Evolutionary conservation across 2,329 filamentous ascomycete genomes (phyloP).

Genomic region (Aureobasidium sp.): DNA sequence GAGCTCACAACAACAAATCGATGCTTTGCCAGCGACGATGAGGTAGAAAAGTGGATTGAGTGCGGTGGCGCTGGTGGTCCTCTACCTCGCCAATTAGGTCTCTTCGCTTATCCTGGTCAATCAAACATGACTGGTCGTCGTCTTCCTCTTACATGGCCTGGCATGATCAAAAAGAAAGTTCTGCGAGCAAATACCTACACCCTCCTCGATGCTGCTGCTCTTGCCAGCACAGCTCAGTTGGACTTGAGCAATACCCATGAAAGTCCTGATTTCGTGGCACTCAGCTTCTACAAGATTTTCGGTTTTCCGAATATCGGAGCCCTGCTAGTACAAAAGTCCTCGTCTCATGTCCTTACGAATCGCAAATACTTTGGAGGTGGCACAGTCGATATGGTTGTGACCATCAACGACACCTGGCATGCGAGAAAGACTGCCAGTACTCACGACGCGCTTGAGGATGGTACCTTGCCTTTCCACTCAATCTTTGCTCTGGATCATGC

Average conservation of each 20-base stretch:
- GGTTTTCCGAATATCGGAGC: constrained; percentile 88
- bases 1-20: constrained; percentile 54
- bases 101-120: constrained; percentile 82
- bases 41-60: constrained; percentile 57
- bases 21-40: constrained; percentile 57
- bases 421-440: constrained; percentile 61
- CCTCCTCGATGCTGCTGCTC: constrained; percentile 74
- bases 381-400: constrained; percentile 83
- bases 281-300: constrained; percentile 98
- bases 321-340: constrained; percentile 67
- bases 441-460: constrained; percentile 82
- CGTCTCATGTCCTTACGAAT: constrained; percentile 50
- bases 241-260: constrained; percentile 53
- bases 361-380: constrained; percentile 88
- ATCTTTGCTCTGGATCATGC: constrained; percentile 76
- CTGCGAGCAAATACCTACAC: constrained; percentile 45
- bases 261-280: constrained; percentile 73
- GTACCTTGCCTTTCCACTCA: constrained; percentile 80
- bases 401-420: constrained; percentile 73
- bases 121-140: constrained; percentile 85
- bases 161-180: constrained; percentile 32
- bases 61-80: constrained; percentile 27
- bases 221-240: constrained; percentile 67
- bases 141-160: constrained; percentile 60
- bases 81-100: constrained; percentile 23